phyloP scores from a whole-genome alignment of 192 early-diverging fungal species.

The Phlyctochytrium planicorne region DNA sequence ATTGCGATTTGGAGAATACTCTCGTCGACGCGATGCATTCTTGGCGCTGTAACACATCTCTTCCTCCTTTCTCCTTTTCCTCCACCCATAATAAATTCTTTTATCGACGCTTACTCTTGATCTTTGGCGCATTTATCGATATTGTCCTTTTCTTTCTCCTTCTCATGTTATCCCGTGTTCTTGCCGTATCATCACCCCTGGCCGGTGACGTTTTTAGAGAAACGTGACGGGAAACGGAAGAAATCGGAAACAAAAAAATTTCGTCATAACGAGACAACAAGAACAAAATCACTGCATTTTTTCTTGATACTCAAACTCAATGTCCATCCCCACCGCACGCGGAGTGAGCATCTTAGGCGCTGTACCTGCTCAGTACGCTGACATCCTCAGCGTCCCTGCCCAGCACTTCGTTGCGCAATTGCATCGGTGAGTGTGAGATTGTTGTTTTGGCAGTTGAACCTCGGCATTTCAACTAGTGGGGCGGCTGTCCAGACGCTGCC shows the following conservation, averaged over 20 bases:
- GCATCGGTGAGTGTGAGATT: conserved; percentile 57
- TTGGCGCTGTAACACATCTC: conserved; percentile 23
- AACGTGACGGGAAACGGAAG: too few species aligned
- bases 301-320: conserved; percentile 29
- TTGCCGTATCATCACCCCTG: too few species aligned
- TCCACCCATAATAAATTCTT: too few species aligned
- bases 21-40: conserved; percentile 20
- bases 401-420: conserved; percentile 85
- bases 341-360: conserved; percentile 46
- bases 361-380: conserved; percentile 49
- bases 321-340: conserved; percentile 17
- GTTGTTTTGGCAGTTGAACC: neutral
- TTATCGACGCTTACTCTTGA: too few species aligned
- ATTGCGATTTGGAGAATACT: conserved; percentile 72
- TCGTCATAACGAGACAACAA: too few species aligned
- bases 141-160: too few species aligned
- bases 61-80: neutral
- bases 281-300: too few species aligned
- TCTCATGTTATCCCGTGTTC: too few species aligned
- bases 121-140: too few species aligned
- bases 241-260: too few species aligned
- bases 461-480: neutral
- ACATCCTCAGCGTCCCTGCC: conserved; percentile 81
- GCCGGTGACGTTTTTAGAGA: too few species aligned
- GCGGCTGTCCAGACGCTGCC: neutral